Percentiles rank a stretch among this genome's conserved stretches.
Conservation (phyloP, 179 eudicot species). For the Amaranthus tricolor region DNA sequence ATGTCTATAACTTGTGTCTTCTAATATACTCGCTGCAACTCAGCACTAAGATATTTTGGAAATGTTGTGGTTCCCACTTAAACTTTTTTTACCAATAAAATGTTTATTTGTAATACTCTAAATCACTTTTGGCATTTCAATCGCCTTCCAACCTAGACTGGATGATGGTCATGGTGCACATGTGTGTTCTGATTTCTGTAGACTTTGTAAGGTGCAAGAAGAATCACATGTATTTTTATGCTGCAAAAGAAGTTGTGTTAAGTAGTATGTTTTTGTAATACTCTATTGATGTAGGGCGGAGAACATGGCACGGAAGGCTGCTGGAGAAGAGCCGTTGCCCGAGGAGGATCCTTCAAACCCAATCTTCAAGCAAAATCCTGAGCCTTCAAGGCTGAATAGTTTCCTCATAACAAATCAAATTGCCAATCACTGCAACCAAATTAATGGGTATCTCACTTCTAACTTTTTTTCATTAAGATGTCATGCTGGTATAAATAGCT, state of each 20-base stretch:
- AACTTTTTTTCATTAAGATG: neutral
- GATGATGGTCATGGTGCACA: neutral
- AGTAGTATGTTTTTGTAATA: neutral
- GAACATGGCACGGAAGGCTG: slow-evolving; percentile 76
- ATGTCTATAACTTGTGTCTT: too few relatives aligned
- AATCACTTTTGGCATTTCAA: neutral
- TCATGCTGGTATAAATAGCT: neutral
- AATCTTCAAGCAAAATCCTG: slow-evolving; percentile 71
- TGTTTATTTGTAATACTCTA: neutral
- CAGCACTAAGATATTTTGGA: too few relatives aligned
- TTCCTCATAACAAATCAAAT: slow-evolving; percentile 91
- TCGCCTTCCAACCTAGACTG: neutral
- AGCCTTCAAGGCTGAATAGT: slow-evolving; percentile 87
- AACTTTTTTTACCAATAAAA: neutral
- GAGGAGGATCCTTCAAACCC: slow-evolving; percentile 94
- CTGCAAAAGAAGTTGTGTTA: neutral
- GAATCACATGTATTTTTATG: too few relatives aligned
- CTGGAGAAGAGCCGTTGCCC: slow-evolving; percentile 92
- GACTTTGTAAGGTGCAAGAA: neutral
- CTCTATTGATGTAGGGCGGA: slow-evolving; percentile 49
- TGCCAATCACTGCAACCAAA: slow-evolving; percentile 89
- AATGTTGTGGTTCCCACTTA: neutral
- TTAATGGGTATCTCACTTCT: slow-evolving; percentile 65
- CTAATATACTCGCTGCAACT: too few relatives aligned
- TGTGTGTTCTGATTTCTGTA: neutral